Base-by-base conservation (phyloP, 768 basidiomycete species). In the Rhizopogon salebrosus region DNA sequence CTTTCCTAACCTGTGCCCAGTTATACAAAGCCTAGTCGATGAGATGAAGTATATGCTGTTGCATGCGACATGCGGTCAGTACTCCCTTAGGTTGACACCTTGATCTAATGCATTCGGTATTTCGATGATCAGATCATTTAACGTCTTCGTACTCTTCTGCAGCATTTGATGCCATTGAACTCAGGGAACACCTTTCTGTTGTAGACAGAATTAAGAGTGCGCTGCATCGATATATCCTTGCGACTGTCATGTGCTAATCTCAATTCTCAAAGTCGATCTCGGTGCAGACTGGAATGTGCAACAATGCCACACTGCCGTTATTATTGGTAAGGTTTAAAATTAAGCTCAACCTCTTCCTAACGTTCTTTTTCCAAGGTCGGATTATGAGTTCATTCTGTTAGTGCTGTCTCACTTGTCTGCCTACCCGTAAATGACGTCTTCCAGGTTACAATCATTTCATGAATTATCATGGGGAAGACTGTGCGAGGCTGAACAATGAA, bases 381-480 rank as follows among this genome's bases (percentile, higher is more conserved):
- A 58, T 63, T 10, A 70, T 70, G 67, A 48, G 57, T 16, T 54
- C 37, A 24, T 64, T 70, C 46, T 64, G 67, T 68, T 45, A 6
- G 66, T 37, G 23, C 18, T 18, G 13, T 11, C 9, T 34, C 54
- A 13, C 24, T 11, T n/a, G 13, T 20, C 5, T 18, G 14, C 14
- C 14, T 11, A 18, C 6, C n/a, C 41, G 3, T 31, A 1, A 22
- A 27, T 57, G 40, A 42, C 3, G 5, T 34, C 18, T 4, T 24
- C 26, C 54, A 77, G 75, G 61, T 34, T 31, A 52, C 20, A 66
- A 67, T 20, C 60, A 64, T 23, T 76, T 76, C 46, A 41, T 72
- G n/a, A 73, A 80, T 46, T 76, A 70, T 40, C 54, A 76, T 14
- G 79, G 77, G 5, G 71, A 78, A 55, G 63, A 69, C 1, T 70